phyloP scores from a whole-genome alignment of 768 basidiomycete species.

The Mycena indigotica region DNA sequence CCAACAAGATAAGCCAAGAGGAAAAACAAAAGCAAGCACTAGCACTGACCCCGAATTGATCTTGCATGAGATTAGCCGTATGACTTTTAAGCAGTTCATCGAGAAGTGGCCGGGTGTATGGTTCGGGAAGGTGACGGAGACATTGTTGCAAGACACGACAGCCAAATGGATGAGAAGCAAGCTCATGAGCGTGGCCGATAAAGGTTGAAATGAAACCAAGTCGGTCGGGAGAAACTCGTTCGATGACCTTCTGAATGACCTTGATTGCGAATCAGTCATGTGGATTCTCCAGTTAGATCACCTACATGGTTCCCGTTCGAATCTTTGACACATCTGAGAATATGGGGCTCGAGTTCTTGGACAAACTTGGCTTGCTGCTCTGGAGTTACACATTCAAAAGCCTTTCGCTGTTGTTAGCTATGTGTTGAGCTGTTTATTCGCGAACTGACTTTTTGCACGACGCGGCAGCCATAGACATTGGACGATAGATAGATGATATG shows the following conservation, averaged over 20 bases:
- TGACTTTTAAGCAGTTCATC: conserved; percentile 76
- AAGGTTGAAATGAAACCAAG: conserved; percentile 76
- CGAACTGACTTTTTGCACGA: conserved; percentile 80
- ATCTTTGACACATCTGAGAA: conserved; percentile 86
- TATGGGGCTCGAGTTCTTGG: conserved; percentile 74
- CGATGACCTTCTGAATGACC: conserved; percentile 89
- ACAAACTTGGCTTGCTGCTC: conserved; percentile 80
- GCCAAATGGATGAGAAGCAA: conserved; percentile 89
- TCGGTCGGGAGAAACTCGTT: conserved; percentile 75
- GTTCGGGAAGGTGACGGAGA: conserved; percentile 78
- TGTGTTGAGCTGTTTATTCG: neutral
- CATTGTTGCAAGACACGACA: conserved; percentile 94
- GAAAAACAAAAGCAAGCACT: neutral
- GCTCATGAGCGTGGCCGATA: conserved; percentile 73
- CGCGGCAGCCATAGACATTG: conserved; percentile 96
- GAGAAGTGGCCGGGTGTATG: conserved; percentile 68
- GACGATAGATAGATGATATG: conserved; percentile 75
- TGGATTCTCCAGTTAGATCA: too few relatives aligned
- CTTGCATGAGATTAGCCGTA: conserved; percentile 75
- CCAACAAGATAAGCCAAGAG: conserved; percentile 2
- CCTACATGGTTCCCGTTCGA: conserved; percentile 92
- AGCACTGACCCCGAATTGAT: conserved; percentile 84
- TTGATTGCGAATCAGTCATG: conserved; percentile 30
- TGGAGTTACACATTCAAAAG: conserved; percentile 76
- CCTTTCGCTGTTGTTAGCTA: conserved; percentile 44